A percentile compares a stretch with the other conserved stretches of the same genome.
These are phyloP conservation scores for Tolypocladium pustulatum DNA, from an alignment of 2,329 filamentous ascomycete species.

Conservation along the genomic window DNA sequence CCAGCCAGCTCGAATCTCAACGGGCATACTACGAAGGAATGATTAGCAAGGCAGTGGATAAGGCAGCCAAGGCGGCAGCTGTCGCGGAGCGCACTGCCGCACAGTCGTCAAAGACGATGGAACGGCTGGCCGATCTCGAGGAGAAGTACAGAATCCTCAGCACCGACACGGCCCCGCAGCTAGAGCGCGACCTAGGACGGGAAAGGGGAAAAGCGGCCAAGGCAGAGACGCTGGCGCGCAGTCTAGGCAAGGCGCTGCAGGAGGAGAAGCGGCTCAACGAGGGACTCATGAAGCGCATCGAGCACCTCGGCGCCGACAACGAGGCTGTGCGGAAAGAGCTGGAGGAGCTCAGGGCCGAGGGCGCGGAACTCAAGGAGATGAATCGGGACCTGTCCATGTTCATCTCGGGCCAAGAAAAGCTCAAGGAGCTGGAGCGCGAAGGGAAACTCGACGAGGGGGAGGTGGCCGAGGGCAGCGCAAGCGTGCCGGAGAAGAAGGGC, in stretches of 20 bases:
- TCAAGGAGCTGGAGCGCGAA: slow-evolving; percentile 58
- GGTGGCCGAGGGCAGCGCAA: slow-evolving; percentile 61
- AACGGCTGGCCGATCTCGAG: slow-evolving; percentile 42
- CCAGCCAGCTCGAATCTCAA: slow-evolving; percentile 86
- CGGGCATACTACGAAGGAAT: slow-evolving; percentile 90
- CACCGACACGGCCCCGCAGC: slow-evolving; percentile 46
- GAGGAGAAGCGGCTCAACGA: slow-evolving; percentile 83
- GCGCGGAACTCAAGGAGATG: slow-evolving; percentile 69
- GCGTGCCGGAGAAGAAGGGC: slow-evolving; percentile 49
- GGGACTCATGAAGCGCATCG: slow-evolving; percentile 72
- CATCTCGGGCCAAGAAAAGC: slow-evolving; percentile 71
- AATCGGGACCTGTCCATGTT: slow-evolving; percentile 83
- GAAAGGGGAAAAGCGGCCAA: slow-evolving; percentile 59
- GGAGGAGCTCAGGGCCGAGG: slow-evolving; percentile 47
- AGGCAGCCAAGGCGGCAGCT: slow-evolving; percentile 64
- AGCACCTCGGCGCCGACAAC: slow-evolving; percentile 57
- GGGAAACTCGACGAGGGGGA: slow-evolving; percentile 56
- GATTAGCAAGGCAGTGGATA: slow-evolving; percentile 79
- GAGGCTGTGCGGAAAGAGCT: slow-evolving; percentile 46
- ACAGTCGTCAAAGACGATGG: slow-evolving; percentile 36
- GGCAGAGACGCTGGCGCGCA: slow-evolving; percentile 65
- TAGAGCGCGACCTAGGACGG: slow-evolving; percentile 65
- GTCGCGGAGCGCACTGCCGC: slow-evolving; percentile 52
- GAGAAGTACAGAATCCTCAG: slow-evolving; percentile 32
- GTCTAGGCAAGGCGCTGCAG: slow-evolving; percentile 62